Base-by-base conservation (phyloP, 352 stramenopile genomes). In the Globisporangium yorkense region DNA sequence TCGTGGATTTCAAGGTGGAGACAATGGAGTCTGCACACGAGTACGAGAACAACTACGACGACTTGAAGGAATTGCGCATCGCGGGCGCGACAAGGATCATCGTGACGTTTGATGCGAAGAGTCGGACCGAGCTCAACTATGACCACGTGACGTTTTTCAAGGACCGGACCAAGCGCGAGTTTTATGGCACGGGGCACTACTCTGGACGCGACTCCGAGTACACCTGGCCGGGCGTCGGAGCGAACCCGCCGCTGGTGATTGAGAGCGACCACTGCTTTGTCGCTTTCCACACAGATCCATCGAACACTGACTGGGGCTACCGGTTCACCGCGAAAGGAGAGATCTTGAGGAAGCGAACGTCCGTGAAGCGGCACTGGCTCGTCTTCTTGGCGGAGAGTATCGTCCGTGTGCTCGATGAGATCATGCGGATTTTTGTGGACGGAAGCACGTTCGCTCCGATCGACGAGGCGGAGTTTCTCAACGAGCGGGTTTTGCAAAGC, bases 71-170 rank as follows among this genome's bases (percentile, higher is more conserved):
- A 57, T 65, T 97, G 31, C 59, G 68, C n/a, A 77, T 97, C 18
- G 69, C 77, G 44, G 87, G 88, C 15, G 88, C 88, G 31, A 75
- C 57, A 8, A 66, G 63, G 35, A 89, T 97, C 27, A 72, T 77
- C 29, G 84, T 97, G 27, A 81, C 73, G 6, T 97, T 97, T 54
- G 89, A 97, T 49, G 46, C 83, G 20, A 70, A 65, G 44, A 91
- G 67, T 6, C 71, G 82, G 53, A 96, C 87, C 5, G 89, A 97
- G 62, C 71, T 72, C 31, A 91, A 89, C 54, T 96, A 96, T 59
- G 89, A 97, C 58, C 96, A 93, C 57, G 62, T 96, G 27, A 92
- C 79, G 16, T 96, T 97, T 57, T 93, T 76, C 59, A 91, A 89
- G 48, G 74, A 92, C 51, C 70, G 71, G 40, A 62, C 59, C 5